Conservation (phyloP, 1,139 yeast genomes). For the Eremothecium gossypii region DNA sequence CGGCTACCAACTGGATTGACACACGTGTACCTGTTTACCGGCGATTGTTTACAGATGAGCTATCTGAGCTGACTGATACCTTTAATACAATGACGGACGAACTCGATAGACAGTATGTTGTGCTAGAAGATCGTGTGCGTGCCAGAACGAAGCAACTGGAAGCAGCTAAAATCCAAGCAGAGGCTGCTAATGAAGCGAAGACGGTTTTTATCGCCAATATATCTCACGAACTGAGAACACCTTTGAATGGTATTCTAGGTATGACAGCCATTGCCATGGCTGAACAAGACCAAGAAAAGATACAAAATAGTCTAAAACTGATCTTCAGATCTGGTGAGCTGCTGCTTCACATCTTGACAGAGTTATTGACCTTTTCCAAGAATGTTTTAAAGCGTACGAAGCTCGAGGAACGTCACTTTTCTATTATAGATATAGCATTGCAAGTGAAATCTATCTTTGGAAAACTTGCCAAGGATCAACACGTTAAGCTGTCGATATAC, state of each 20-base stretch:
- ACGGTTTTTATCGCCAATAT: slow-evolving; percentile 92
- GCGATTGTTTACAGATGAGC: slow-evolving; percentile 68
- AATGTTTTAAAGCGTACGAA: slow-evolving; percentile 83
- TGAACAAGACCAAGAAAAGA: slow-evolving; percentile 57
- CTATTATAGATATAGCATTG: slow-evolving; percentile 60
- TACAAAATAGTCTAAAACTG: slow-evolving; percentile 60
- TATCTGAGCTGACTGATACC: slow-evolving; percentile 78
- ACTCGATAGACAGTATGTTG: slow-evolving; percentile 70
- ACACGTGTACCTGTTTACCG: slow-evolving; percentile 47
- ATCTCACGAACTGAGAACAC: slow-evolving; percentile 91
- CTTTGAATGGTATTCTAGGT: slow-evolving; percentile 90
- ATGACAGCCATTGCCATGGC: slow-evolving; percentile 93
- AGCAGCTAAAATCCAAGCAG: slow-evolving; percentile 82
- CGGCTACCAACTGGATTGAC: slow-evolving; percentile 35
- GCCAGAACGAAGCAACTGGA: slow-evolving; percentile 83
- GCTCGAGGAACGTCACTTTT: slow-evolving; percentile 71
- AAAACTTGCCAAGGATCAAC: slow-evolving; percentile 70
- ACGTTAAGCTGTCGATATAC: slow-evolving; percentile 51
- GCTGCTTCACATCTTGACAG: slow-evolving; percentile 77
- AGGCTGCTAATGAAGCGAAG: slow-evolving; percentile 89
- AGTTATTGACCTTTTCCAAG: slow-evolving; percentile 78
- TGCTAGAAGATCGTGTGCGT: slow-evolving; percentile 82
- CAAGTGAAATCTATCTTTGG: slow-evolving; percentile 84
- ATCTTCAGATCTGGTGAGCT: slow-evolving; percentile 85
- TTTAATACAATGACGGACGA: slow-evolving; percentile 89